Evolutionary conservation across 495 filamentous ascomycete species (phyloP), one percentile per base, ranked within the genome.

Genomic region (Neurospora terricola): DNA sequence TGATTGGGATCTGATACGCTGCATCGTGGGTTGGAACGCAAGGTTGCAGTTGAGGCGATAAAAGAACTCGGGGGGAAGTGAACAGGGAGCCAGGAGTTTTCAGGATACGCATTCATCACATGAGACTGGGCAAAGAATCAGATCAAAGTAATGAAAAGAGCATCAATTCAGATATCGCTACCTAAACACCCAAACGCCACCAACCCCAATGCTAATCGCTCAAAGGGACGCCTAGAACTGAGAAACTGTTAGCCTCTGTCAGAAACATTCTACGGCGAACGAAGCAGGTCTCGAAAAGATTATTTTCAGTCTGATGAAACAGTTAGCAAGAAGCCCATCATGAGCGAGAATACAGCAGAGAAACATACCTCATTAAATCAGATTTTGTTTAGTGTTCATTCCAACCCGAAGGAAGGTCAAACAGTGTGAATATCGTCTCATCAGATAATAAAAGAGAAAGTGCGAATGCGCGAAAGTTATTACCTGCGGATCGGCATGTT

Each of bases 321-420:
- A 70, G 83, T 90, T 79, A 91, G 88, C 79, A 69, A n/a, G 48
- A 5, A 10, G 30, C 11, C 37, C 21, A 30, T n/a, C 10, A 42
- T 27, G 9, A 23, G 5, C 21, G 21, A 54, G 11, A 27, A 59
- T 12, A 27, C 48, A 38, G 12, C 21, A 12, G 27, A 5, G 30
- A 21, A 66, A 85, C 88, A 83, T 85, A 94, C 92, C 92, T 95
- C 92, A 96, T 96, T 96, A 96, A 94, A 97, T 97, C 94, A 97
- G 94, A 97, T 91, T 96, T 95, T 93, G 87, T 85, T 81, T 73
- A 76, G 87, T 88, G 91, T 92, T 96, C 94, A 96, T 91, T 86
- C 90, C 90, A 78, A 83, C 85, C 82, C 79, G 82, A 76, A 83
- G 81, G 82, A 83, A 84, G 84, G 89, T 97, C 94, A 94, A 94